Evolutionary conservation across 441 rosid genomes (phyloP), one percentile per base, ranked within the genome.

Genomic region (Iberis amara): DNA sequence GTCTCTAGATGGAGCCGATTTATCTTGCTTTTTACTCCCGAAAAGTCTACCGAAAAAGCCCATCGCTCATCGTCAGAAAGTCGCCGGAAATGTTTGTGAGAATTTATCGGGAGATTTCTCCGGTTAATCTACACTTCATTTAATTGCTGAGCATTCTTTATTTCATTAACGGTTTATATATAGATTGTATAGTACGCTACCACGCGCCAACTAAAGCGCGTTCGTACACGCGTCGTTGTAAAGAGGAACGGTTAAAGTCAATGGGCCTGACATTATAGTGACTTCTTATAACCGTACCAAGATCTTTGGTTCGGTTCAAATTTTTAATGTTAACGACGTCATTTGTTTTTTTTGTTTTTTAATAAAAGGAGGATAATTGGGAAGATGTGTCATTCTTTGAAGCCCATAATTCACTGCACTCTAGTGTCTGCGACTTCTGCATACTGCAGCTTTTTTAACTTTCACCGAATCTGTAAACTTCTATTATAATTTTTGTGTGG

Each of bases 21-120:
- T 55, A n/a, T 49, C 54, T 6, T 28, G 12, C 56, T 73, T 82
- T 38, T 73, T 82, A 66, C 69, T 12, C 45, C 95, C 84, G 52
- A 89, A 86, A 9, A 89, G 71, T 75, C 94, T 79, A 54, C 87
- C 82, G 59, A 89, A 68, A 36, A 86, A 58, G 11, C 95, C 95
- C 96, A 89, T 89, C 48, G 3, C 49, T 78, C 83, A 78, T 78
- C 33, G 64, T 74, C 72, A 12, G 47, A 23, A 32, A 39, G n/a
- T 32, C 46, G 40, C 61, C 52, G 60, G 35, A 4, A 21, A 8
- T 3, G 45, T 15, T 5, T 10, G 43, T 21, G 6, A 27, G 27
- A n/a, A n/a, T n/a, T n/a, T n/a, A n/a, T n/a, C n/a, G n/a, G n/a
- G 33, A 46, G 55, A 15, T 28, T 21, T 36, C 46, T 54, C 56